phyloP scores from a whole-genome alignment of 805 yeast species.

The Metschnikowia borealis region DNA sequence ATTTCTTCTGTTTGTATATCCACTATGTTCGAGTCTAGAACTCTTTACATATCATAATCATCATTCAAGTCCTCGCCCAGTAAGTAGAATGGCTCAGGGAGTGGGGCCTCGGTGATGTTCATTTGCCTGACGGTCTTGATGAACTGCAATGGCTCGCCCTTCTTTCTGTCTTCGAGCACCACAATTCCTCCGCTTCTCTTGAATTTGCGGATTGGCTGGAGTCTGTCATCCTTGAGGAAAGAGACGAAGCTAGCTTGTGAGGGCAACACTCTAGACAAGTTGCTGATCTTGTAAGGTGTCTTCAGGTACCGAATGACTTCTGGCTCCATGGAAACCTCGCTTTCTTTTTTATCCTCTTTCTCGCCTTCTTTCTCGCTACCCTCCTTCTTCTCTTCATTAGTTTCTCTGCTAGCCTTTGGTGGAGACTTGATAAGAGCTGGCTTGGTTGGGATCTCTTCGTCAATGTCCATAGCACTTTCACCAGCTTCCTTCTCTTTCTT shows the following conservation, averaged over 20 bases:
- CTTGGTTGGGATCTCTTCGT: constrained; percentile 18
- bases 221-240: constrained; percentile 70
- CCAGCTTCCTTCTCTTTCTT: constrained; percentile 50
- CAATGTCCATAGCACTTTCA: constrained; percentile 42
- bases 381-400: constrained; percentile 24
- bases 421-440: background rate
- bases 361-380: constrained; percentile 6
- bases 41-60: constrained; percentile 11
- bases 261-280: constrained; percentile 86
- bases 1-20: background rate
- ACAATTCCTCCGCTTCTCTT: constrained; percentile 68
- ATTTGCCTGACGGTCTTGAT: constrained; percentile 83
- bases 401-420: constrained; percentile 13
- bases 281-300: constrained; percentile 65
- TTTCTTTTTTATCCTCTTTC: constrained; percentile 9
- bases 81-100: constrained; percentile 67
- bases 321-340: constrained; percentile 26
- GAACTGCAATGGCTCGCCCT: constrained; percentile 56
- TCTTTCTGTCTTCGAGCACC: constrained; percentile 60
- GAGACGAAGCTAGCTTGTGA: constrained; percentile 80
- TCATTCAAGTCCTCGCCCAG: constrained; percentile 51
- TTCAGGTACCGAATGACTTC: constrained; percentile 52
- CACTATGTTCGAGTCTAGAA: constrained; percentile 5
- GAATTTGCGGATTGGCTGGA: constrained; percentile 76
- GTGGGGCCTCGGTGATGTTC: constrained; percentile 68